phyloP scores from a whole-genome alignment of 176 grass and related monocot genomes.

The Alopecurus myosuroides region DNA sequence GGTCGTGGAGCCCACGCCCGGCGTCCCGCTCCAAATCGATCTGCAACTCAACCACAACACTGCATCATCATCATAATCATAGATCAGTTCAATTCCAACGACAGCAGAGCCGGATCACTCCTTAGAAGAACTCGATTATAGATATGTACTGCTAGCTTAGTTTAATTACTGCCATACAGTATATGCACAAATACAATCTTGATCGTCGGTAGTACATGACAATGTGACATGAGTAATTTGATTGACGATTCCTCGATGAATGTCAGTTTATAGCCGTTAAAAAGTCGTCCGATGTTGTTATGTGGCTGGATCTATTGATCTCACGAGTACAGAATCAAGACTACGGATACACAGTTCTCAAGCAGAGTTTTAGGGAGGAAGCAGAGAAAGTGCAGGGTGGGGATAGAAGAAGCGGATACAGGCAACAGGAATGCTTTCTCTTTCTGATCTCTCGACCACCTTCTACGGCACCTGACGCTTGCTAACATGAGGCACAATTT shows the following conservation, averaged over 20 bases:
- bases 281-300: too few species aligned
- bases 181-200: not conserved
- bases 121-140: not conserved
- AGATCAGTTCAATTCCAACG: not conserved
- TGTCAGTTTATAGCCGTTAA: not conserved
- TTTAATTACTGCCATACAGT: not conserved
- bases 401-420: too few species aligned
- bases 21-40: conserved; percentile 36
- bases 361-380: too few species aligned
- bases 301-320: too few species aligned
- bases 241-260: not conserved
- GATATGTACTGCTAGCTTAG: not conserved
- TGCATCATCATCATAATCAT: not conserved
- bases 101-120: not conserved
- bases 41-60: not conserved
- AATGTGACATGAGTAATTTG: not conserved
- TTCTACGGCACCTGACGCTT: too few species aligned
- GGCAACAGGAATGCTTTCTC: too few species aligned
- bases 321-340: too few species aligned
- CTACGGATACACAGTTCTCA: too few species aligned
- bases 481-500: too few species aligned
- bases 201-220: not conserved
- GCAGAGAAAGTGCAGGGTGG: too few species aligned
- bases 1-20: conserved; percentile 59
- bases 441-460: too few species aligned